These are phyloP conservation scores for Colletotrichum sp. DNA, from an alignment of 2,329 filamentous ascomycete species.

Conservation along the genomic window DNA sequence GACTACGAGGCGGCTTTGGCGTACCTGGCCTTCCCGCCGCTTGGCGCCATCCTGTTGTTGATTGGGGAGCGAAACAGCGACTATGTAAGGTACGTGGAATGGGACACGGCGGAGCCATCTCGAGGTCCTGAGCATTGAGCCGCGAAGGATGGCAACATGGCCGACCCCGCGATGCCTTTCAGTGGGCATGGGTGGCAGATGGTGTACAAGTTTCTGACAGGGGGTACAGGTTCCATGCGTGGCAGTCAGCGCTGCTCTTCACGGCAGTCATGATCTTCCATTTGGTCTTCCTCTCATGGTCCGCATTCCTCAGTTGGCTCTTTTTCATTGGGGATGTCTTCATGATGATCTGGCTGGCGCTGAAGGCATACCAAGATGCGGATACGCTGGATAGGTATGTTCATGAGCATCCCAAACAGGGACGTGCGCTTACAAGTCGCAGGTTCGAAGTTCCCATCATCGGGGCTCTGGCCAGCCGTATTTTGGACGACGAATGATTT, in stretches of 20 bases:
- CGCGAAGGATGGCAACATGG: background rate
- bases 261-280: constrained; percentile 78
- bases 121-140: background rate
- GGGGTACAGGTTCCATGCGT: constrained; percentile 81
- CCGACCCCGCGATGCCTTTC: background rate
- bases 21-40: constrained; percentile 83
- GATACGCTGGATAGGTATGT: constrained; percentile 65
- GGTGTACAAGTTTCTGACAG: background rate
- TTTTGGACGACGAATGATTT: constrained; percentile 79
- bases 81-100: constrained; percentile 78
- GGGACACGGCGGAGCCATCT: background rate
- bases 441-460: constrained; percentile 90
- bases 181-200: background rate
- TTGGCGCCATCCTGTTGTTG: constrained; percentile 83
- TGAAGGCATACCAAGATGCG: constrained; percentile 86
- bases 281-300: constrained; percentile 81
- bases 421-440: constrained; percentile 31
- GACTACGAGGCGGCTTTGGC: constrained; percentile 92
- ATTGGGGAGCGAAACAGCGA: constrained; percentile 94
- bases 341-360: constrained; percentile 77
- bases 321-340: constrained; percentile 78
- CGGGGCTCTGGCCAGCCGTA: constrained; percentile 82
- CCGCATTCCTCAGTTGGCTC: constrained; percentile 81
- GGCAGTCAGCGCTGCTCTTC: constrained; percentile 89
- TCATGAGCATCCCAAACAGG: constrained; percentile 35